A percentile compares a stretch with the other conserved stretches of the same genome.
Conservation (phyloP, 2,329 filamentous ascomycete species). For the Colletotrichum musae region DNA sequence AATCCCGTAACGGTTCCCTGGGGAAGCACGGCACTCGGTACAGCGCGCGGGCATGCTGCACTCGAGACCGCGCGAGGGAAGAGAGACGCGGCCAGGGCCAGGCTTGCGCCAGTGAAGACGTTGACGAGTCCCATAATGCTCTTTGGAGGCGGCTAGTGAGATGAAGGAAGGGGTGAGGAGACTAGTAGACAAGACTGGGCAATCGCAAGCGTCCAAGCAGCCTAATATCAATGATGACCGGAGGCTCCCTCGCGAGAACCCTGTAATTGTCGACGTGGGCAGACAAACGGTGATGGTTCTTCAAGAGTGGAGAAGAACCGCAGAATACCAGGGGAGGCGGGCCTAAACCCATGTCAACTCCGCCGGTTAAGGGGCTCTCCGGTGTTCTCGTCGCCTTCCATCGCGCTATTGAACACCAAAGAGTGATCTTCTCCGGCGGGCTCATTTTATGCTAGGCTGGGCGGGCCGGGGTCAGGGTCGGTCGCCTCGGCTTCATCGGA, state of each 20-base stretch:
- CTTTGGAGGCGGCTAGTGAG: conserved; percentile 3
- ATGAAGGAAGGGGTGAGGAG: conserved; percentile 26
- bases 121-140: conserved; percentile 33
- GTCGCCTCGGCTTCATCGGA: conserved; percentile 1
- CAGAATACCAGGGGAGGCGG: conserved; percentile 2
- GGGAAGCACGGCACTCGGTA: conserved; percentile 40
- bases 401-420: conserved; percentile 14
- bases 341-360: conserved; percentile 14
- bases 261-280: conserved; percentile 11
- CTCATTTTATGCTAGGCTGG: conserved; percentile 16
- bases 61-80: conserved; percentile 8
- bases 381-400: not conserved
- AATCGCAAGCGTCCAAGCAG: conserved; percentile 12
- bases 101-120: conserved; percentile 11
- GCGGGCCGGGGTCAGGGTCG: conserved; percentile 8
- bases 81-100: conserved; percentile 26
- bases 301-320: conserved; percentile 12
- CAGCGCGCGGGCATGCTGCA: conserved; percentile 8
- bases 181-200: conserved; percentile 20
- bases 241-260: conserved; percentile 5
- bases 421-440: conserved; percentile 7
- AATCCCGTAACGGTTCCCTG: conserved; percentile 54
- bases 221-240: conserved; percentile 25
- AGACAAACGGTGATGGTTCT: conserved; percentile 22
- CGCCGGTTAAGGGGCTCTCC: conserved; percentile 8